A percentile compares a stretch with the other conserved stretches of the same genome.
Evolutionary conservation across 2,329 filamentous ascomycete species (phyloP).

Genomic region (Penicillium decumbens): DNA sequence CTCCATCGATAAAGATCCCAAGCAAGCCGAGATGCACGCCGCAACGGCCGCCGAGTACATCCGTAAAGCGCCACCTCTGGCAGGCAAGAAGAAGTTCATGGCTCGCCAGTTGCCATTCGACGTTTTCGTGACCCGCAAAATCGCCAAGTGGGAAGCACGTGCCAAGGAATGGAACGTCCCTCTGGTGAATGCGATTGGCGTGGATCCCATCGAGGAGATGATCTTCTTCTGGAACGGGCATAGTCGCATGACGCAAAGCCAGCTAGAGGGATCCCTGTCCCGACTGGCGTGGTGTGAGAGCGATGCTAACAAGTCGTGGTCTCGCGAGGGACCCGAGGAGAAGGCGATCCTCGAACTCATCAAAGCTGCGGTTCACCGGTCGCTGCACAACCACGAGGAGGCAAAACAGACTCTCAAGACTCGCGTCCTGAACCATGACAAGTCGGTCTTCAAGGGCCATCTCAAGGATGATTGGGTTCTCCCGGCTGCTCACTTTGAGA

Average conservation of each 20-base stretch:
- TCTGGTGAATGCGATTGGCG: slow-evolving; percentile 73
- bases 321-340: slow-evolving; percentile 54
- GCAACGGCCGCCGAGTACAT: slow-evolving; percentile 65
- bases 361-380: slow-evolving; percentile 61
- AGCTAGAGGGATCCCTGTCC: slow-evolving; percentile 60
- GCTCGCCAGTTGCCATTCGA: slow-evolving; percentile 86
- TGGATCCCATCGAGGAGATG: slow-evolving; percentile 83
- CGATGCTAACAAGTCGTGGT: slow-evolving; percentile 52
- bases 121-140: slow-evolving; percentile 73
- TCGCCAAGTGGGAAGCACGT: slow-evolving; percentile 81
- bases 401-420: slow-evolving; percentile 61
- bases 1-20: slow-evolving; percentile 26
- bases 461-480: slow-evolving; percentile 56
- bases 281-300: slow-evolving; percentile 65
- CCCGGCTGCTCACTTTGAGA: slow-evolving; percentile 80
- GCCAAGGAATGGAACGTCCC: slow-evolving; percentile 63
- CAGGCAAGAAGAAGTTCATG: slow-evolving; percentile 87
- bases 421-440: slow-evolving; percentile 59
- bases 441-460: slow-evolving; percentile 49
- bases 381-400: slow-evolving; percentile 58
- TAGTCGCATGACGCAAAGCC: slow-evolving; percentile 66
- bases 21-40: slow-evolving; percentile 55
- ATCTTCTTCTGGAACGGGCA: slow-evolving; percentile 88
- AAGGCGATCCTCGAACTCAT: slow-evolving; percentile 63
- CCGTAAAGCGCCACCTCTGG: slow-evolving; percentile 64